Conservation (phyloP, 257 asterid genomes). For the Vinca minor region DNA sequence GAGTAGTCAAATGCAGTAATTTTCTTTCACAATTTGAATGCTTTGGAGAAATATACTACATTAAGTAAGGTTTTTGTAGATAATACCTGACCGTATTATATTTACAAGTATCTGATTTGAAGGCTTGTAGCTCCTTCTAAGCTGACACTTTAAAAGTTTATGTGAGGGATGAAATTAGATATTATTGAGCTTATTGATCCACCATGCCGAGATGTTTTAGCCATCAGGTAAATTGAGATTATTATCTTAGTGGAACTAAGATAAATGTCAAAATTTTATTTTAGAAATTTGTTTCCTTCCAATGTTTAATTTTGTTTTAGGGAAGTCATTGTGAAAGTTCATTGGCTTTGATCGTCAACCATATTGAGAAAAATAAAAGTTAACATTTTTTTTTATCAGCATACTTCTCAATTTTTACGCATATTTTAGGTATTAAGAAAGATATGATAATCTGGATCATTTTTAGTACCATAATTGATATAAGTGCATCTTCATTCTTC, state of each 20-base stretch:
- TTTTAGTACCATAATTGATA: neutral
- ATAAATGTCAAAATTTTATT: neutral
- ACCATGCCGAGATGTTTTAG: neutral
- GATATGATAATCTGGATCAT: neutral
- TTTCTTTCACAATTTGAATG: neutral
- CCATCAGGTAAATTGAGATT: neutral
- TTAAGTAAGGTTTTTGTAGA: neutral
- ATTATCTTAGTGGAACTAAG: neutral
- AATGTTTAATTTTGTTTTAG: neutral
- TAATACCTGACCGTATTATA: neutral
- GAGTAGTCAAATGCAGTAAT: neutral
- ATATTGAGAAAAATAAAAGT: neutral
- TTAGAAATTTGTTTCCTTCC: neutral
- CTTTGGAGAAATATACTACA: neutral
- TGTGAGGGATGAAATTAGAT: neutral
- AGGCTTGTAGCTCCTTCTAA: neutral
- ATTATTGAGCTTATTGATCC: neutral
- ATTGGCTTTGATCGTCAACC: neutral
- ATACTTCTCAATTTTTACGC: neutral
- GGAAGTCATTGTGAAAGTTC: neutral
- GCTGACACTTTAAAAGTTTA: neutral
- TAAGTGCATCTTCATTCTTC: slow-evolving; percentile 17
- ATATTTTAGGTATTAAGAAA: neutral
- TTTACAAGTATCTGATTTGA: neutral
- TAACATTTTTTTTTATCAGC: neutral